Conservation (phyloP, 108 stramenopile species). For the Nitzschia putrida region DNA sequence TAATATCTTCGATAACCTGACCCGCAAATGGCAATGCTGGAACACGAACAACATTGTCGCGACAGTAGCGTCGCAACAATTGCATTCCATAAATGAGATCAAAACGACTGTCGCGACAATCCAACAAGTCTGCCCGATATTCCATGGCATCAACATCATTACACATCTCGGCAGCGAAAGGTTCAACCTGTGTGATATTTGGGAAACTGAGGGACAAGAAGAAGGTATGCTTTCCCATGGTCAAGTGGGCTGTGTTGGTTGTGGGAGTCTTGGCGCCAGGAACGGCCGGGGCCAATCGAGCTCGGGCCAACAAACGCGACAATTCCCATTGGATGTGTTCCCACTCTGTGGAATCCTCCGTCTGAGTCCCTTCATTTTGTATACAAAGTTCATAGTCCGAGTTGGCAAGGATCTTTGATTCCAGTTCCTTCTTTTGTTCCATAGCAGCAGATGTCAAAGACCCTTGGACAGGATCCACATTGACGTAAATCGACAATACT, state of each 20-base stretch:
- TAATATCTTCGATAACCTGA: slow-evolving; percentile 72
- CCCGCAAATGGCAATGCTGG: slow-evolving; percentile 77
- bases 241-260: slow-evolving; percentile 74
- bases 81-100: slow-evolving; percentile 81
- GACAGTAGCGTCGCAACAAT: slow-evolving; percentile 64
- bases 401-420: slow-evolving; percentile 59
- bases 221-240: slow-evolving; percentile 84
- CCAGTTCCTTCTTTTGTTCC: slow-evolving; percentile 46
- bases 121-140: slow-evolving; percentile 84
- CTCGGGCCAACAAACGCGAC: slow-evolving; percentile 69
- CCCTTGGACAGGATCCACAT: slow-evolving; percentile 57
- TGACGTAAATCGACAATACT: slow-evolving; percentile 70
- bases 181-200: slow-evolving; percentile 69
- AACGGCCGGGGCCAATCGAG: slow-evolving; percentile 67
- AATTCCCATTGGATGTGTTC: slow-evolving; percentile 83
- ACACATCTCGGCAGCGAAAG: slow-evolving; percentile 84
- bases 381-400: slow-evolving; percentile 88
- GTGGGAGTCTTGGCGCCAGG: slow-evolving; percentile 61
- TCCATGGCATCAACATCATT: slow-evolving; percentile 91
- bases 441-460: slow-evolving; percentile 29
- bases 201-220: slow-evolving; percentile 82
- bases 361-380: slow-evolving; percentile 59
- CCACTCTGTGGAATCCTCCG: slow-evolving; percentile 39
- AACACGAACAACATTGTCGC: slow-evolving; percentile 62
- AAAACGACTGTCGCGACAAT: slow-evolving; percentile 70